Percentiles rank a stretch among this genome's conserved stretches.
phyloP scores from a whole-genome alignment of 1,139 yeast genomes.

The Candida tetrigidarum region DNA sequence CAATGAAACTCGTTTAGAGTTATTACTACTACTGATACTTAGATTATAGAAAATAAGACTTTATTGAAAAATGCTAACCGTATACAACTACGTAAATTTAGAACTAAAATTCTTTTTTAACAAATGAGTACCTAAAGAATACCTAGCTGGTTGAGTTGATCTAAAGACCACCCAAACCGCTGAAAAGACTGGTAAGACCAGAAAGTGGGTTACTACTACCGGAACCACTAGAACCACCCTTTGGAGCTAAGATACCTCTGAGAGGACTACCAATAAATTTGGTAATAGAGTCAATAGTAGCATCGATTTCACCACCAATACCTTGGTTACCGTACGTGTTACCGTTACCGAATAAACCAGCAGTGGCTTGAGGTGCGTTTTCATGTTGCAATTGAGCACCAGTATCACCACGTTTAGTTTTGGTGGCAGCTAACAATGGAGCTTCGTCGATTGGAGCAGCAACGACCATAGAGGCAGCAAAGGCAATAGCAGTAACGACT shows the following conservation, averaged over 20 bases:
- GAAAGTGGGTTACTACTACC: background rate
- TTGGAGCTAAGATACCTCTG: background rate
- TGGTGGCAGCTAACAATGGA: constrained; percentile 4
- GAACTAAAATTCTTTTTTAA: too few species aligned
- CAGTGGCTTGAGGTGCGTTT: constrained; percentile 5
- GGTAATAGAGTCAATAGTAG: background rate
- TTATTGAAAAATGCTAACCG: too few species aligned
- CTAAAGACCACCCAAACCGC: too few species aligned
- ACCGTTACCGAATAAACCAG: constrained; percentile 8
- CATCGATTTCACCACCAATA: background rate
- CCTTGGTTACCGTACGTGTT: constrained; percentile 5
- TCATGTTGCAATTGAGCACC: constrained; percentile 5
- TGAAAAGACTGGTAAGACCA: background rate
- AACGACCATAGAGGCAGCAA: constrained; percentile 4
- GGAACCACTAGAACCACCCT: background rate
- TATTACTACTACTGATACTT: too few species aligned
- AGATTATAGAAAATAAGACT: too few species aligned
- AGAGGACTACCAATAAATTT: background rate
- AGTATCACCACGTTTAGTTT: constrained; percentile 3
- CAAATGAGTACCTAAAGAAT: too few species aligned
- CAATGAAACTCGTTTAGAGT: too few species aligned
- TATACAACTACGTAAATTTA: too few species aligned
- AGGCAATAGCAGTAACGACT: constrained; percentile 4
- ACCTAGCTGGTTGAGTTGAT: too few species aligned
- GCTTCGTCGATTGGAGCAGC: constrained; percentile 4